Evolutionary conservation across 805 yeast species (phyloP), one percentile per base, ranked within the genome.

Genomic region (Candida silvicultrix): DNA sequence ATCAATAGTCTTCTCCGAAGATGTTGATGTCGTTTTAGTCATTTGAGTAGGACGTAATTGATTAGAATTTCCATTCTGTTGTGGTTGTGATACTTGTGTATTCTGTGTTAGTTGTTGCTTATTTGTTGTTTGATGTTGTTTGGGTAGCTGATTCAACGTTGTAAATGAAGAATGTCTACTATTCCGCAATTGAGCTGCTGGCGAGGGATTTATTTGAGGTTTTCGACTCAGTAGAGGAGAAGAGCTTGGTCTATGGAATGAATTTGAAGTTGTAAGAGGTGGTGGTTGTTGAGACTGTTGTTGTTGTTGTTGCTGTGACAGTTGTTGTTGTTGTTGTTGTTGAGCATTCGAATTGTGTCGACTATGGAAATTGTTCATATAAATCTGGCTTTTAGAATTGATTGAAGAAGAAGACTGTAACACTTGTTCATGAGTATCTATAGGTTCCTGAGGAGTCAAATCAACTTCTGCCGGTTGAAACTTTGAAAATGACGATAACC

Each of bases 401-500:
- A 16, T 20, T 40, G 43, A 34, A 20, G 28, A 12, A 8, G 18
- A 20, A 28, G 22, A 22, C 12, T 28, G 28, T 43, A 16, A 12
- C 31, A 32, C 39, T 47, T 53, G 10, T 39, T 35, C 39, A 35
- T 35, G 38, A 37, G 23, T 37, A 37, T 37, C 25, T 14, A 37
- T 6, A 3, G 39, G 23, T 14, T 20, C 39, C 21, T 20, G n/a
- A 15, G 15, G 19, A 8, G 19, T 19, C 8, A 58, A 29, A 41
- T 59, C 64, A 11, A 50, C 62, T 38, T 55, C 60, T 1, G 64
- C 64, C 2, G 63, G 62, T 11, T 50, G 53, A 43, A 57, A 57
- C 37, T 44, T 58, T 2, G 60, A 48, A 5, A 70, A 44, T 2
- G 60, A 48, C 3, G 69, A 63, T 31, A 71, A 53, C 40, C 64